Evolutionary conservation across 1,284 basidiomycete species (phyloP).

Genomic region (Ganoderma boninense): DNA sequence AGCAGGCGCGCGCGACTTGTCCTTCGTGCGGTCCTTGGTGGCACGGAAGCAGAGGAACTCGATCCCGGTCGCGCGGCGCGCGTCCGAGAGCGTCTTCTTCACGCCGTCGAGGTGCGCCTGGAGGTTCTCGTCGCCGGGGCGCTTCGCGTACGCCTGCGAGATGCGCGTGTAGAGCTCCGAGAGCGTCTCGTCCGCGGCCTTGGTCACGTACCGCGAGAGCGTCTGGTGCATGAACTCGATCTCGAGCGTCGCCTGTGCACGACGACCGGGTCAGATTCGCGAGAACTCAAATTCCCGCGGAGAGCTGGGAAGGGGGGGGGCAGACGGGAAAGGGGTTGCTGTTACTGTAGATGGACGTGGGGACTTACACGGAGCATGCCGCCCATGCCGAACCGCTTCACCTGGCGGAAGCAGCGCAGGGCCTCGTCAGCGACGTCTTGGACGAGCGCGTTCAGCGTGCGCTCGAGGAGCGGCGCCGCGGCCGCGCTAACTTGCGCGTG

Average conservation of each 20-base stretch:
- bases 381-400: slow-evolving; percentile 94
- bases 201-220: slow-evolving; percentile 86
- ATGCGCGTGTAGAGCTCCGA: slow-evolving; percentile 95
- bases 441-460: slow-evolving; percentile 85
- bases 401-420: slow-evolving; percentile 84
- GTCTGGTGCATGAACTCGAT: slow-evolving; percentile 99
- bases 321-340: too few species aligned
- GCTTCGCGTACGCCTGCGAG: slow-evolving; percentile 87
- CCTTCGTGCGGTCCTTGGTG: slow-evolving; percentile 56
- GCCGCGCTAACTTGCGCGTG: slow-evolving; percentile 91
- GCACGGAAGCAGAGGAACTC: slow-evolving; percentile 93
- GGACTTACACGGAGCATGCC: slow-evolving; percentile 92
- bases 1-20: slow-evolving; percentile 17
- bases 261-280: slow-evolving; percentile 5
- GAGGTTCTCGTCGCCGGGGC: slow-evolving; percentile 82
- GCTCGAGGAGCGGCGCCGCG: slow-evolving; percentile 81
- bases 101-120: slow-evolving; percentile 91
- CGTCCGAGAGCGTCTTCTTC: slow-evolving; percentile 89
- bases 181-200: slow-evolving; percentile 81
- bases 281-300: neutral
- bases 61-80: slow-evolving; percentile 89
- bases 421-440: slow-evolving; percentile 87
- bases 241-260: slow-evolving; percentile 89
- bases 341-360: neutral
- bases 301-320: neutral